Percentiles rank a stretch among this genome's conserved stretches.
These are phyloP conservation scores for Cytospora paraplurivora DNA, from an alignment of 2,329 filamentous ascomycete species.

Conservation along the genomic window DNA sequence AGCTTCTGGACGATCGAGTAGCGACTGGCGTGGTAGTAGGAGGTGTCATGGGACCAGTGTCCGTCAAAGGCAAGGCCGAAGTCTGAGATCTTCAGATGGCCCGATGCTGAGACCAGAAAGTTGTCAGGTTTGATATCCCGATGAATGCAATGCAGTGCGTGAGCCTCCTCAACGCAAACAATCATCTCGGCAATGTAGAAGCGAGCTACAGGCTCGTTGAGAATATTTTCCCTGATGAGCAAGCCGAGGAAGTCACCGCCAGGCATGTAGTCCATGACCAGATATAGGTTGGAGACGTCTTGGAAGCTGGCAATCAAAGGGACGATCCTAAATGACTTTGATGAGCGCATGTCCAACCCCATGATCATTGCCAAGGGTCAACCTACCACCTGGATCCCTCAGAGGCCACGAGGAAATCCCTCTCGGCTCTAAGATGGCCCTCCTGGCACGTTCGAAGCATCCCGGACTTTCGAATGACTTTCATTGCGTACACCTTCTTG, in stretches of 20 bases:
- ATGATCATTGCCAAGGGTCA: background rate
- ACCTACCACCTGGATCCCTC: slow-evolving; percentile 78
- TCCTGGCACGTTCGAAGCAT: slow-evolving; percentile 93
- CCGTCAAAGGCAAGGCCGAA: slow-evolving; percentile 96
- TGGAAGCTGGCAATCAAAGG: slow-evolving; percentile 88
- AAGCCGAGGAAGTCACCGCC: slow-evolving; percentile 91
- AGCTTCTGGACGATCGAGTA: slow-evolving; percentile 78
- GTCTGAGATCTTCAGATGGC: slow-evolving; percentile 93
- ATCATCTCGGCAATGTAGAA: slow-evolving; percentile 98
- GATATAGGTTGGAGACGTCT: slow-evolving; percentile 79
- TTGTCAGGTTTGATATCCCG: slow-evolving; percentile 97
- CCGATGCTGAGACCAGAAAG: slow-evolving; percentile 84
- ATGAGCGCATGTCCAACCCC: slow-evolving; percentile 18
- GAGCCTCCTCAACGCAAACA: slow-evolving; percentile 88
- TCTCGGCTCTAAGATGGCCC: slow-evolving; percentile 85
- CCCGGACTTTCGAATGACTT: slow-evolving; percentile 89
- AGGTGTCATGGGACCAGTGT: slow-evolving; percentile 88
- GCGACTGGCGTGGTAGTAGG: slow-evolving; percentile 82
- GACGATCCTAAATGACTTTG: slow-evolving; percentile 64
- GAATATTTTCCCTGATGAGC: slow-evolving; percentile 79
- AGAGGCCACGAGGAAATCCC: slow-evolving; percentile 87
- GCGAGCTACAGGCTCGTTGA: slow-evolving; percentile 75
- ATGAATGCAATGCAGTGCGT: slow-evolving; percentile 87
- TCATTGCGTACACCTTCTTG: slow-evolving; percentile 86
- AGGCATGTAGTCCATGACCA: slow-evolving; percentile 98